Conservation (phyloP, 176 grass and related monocot genomes). For the Calamus simplicifolius region DNA sequence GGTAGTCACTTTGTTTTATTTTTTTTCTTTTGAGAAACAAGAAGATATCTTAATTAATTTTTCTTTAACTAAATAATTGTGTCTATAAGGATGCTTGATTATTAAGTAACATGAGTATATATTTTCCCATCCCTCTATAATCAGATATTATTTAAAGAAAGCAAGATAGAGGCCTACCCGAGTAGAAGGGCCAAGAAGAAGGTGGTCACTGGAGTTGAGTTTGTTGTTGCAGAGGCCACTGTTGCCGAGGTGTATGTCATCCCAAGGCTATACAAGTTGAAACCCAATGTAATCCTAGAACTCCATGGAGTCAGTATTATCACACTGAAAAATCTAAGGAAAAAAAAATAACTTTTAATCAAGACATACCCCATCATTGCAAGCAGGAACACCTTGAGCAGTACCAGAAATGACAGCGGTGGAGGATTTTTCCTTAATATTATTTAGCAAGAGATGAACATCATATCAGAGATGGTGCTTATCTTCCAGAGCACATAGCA, state of each 20-base stretch:
- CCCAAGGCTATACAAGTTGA: constrained; percentile 46
- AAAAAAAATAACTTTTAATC: not conserved
- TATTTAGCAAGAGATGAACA: not conserved
- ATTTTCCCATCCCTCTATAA: no score
- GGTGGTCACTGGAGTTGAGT: constrained; percentile 52
- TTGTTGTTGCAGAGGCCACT: constrained; percentile 34
- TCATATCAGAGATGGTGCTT: no score
- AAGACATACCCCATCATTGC: constrained; percentile 4
- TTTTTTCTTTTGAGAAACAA: no score
- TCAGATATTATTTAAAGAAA: no score
- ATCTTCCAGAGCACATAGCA: no score
- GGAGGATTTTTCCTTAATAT: constrained; percentile 4
- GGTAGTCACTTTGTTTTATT: no score
- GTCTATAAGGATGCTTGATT: no score
- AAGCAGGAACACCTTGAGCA: constrained; percentile 7
- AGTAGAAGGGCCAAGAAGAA: constrained; percentile 28
- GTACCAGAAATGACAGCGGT: not conserved
- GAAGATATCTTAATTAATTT: no score
- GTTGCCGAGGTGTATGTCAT: constrained; percentile 61
- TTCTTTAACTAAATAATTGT: no score
- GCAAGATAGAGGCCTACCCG: not conserved
- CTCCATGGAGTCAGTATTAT: not conserved
- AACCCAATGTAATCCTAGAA: constrained; percentile 42
- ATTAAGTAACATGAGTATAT: no score
- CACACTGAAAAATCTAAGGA: no score